These are phyloP conservation scores for Earliella scabrosa DNA, from an alignment of 1,284 basidiomycete genomes.

Conservation along the genomic window DNA sequence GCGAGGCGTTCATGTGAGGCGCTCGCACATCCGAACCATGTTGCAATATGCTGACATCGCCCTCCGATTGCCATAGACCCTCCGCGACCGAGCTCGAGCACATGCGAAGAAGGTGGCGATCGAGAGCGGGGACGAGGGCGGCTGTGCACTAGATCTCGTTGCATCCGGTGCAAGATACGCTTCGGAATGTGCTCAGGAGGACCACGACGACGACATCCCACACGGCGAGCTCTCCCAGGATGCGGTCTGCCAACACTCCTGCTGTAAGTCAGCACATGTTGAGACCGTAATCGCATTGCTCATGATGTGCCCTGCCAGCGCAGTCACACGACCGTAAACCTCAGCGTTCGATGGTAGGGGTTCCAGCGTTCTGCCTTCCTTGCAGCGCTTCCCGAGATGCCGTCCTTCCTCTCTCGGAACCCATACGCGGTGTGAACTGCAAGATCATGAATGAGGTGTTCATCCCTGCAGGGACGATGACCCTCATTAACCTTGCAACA, in stretches of 20 bases:
- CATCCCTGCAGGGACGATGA: constrained; percentile 11
- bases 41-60: too few species aligned
- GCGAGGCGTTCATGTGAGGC: constrained; percentile 29
- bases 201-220: constrained; percentile 14
- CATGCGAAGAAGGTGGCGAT: constrained; percentile 29
- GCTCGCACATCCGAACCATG: background rate
- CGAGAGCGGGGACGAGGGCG: constrained; percentile 24
- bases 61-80: too few species aligned
- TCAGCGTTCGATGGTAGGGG: background rate
- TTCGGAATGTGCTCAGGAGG: constrained; percentile 17
- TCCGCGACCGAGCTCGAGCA: too few species aligned
- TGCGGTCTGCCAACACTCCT: constrained; percentile 27
- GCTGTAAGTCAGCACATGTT: constrained; percentile 15
- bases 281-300: background rate
- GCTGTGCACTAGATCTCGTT: constrained; percentile 25
- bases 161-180: constrained; percentile 23
- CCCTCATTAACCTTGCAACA: constrained; percentile 13
- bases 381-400: background rate
- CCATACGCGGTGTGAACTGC: constrained; percentile 13
- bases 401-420: constrained; percentile 1
- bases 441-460: constrained; percentile 7
- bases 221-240: constrained; percentile 27
- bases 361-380: background rate
- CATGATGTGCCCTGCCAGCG: too few species aligned
- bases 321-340: background rate